Base-by-base conservation (phyloP, 2,329 filamentous ascomycete genomes). In the Pezicula radicicola region DNA sequence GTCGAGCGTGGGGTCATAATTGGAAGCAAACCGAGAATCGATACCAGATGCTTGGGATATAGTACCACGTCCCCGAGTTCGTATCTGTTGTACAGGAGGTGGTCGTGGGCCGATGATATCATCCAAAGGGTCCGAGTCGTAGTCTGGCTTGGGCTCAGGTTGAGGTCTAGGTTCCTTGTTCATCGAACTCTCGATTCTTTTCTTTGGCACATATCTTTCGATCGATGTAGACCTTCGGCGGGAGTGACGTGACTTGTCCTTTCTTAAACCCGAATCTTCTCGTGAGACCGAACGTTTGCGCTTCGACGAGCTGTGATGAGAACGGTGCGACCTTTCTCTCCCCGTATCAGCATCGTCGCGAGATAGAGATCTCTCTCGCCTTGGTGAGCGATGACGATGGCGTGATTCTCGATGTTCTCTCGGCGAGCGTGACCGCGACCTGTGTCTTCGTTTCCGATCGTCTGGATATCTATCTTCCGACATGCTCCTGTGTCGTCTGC, bases 71-170 rank as follows among this genome's bases (percentile, higher is more conserved):
- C 91, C 91, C 27, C 89, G 84, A 72, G 78, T 30, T 83, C 64
- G 28, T 66, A 68, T 3, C 73, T 66, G 59, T 57, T 30, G 66
- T 62, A 65, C 58, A 4, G 70, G 71, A 18, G 77, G 77, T 27
- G 85, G 84, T 8, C 81, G 84, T 1, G 91, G 91, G 0, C 91
- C 92, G 33, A 96, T 85, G 18, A 93, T 73, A 3, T 87, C 83
- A 51, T 91, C 85, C 3, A 91, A 72, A 1, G 89, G 85, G 65
- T 95, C 89, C 0, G 88, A 91, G 37, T 76, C 75, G n/a, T 71
- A 70, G 5, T 66, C 62, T 35, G 41, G 21, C 21, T 47, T 47
- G 16, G 27, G 30, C 13, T 45, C 27, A 49, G 45, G 18, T 50
- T 58, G 49, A n/a, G 47, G 19, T 39, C 59, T 45, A 37, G 16